Conservation (phyloP, 2,329 filamentous ascomycete genomes). For the Seiridium cupressi region DNA sequence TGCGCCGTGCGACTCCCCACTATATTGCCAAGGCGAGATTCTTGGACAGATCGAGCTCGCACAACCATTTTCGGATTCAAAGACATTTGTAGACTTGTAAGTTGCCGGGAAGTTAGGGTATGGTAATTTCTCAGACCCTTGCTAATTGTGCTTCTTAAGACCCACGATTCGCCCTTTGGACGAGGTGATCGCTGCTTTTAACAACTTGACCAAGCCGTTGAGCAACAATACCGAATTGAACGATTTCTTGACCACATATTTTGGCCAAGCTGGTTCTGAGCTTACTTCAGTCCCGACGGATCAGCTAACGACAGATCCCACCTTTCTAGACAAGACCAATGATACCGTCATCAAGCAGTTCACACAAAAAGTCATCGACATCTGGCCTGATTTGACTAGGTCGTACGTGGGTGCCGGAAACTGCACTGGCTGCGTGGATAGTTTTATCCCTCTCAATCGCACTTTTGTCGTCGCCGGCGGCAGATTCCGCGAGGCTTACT, state of each 20-base stretch:
- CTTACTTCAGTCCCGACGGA: constrained; percentile 51
- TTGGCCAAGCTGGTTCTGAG: constrained; percentile 63
- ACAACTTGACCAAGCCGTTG: constrained; percentile 57
- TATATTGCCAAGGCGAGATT: constrained; percentile 67
- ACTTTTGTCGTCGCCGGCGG: constrained; percentile 70
- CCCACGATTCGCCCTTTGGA: constrained; percentile 58
- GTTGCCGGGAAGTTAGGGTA: constrained; percentile 14
- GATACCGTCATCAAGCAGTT: constrained; percentile 61
- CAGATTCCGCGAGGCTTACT: constrained; percentile 70
- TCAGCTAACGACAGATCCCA: constrained; percentile 53
- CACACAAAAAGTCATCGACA: constrained; percentile 61
- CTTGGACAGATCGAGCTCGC: constrained; percentile 62
- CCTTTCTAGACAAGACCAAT: constrained; percentile 55
- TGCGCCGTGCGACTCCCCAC: constrained; percentile 64
- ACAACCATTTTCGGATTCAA: constrained; percentile 63
- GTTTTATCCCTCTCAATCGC: constrained; percentile 64
- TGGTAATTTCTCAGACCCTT: background rate
- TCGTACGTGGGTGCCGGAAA: constrained; percentile 50
- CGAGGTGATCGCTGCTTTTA: constrained; percentile 61
- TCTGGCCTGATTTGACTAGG: constrained; percentile 68
- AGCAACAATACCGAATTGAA: constrained; percentile 62
- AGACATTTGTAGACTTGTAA: constrained; percentile 70
- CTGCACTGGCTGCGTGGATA: constrained; percentile 60
- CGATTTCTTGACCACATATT: constrained; percentile 61
- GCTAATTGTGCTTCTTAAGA: constrained; percentile 30